A percentile compares a stretch with the other conserved stretches of the same genome.
Conservation (phyloP, 805 yeast species). For the Metschnikowia amazonensis region DNA sequence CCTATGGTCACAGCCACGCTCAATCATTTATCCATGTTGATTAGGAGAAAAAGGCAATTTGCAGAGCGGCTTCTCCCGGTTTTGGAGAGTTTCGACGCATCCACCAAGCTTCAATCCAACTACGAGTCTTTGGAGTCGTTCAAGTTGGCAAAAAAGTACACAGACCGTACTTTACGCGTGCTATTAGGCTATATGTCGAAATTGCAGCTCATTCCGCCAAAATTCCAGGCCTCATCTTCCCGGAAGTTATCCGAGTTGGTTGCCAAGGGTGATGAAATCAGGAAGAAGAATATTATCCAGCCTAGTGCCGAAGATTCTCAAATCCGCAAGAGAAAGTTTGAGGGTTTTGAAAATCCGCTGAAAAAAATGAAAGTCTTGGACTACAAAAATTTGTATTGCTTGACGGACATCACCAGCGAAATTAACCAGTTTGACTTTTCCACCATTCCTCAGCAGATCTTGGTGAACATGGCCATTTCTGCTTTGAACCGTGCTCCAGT, state of each 20-base stretch:
- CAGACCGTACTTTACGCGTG: slow-evolving; percentile 54
- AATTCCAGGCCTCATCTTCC: slow-evolving; percentile 25
- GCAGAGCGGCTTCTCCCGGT: slow-evolving; percentile 54
- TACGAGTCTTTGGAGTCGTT: slow-evolving; percentile 41
- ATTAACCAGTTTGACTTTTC: slow-evolving; percentile 68
- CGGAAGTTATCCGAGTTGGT: slow-evolving; percentile 29
- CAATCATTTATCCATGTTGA: slow-evolving; percentile 57
- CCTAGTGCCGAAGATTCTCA: slow-evolving; percentile 27
- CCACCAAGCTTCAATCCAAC: slow-evolving; percentile 51
- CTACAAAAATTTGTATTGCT: slow-evolving; percentile 63
- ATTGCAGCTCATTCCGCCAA: slow-evolving; percentile 34
- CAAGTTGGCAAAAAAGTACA: slow-evolving; percentile 58
- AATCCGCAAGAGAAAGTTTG: slow-evolving; percentile 37
- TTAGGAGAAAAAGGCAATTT: slow-evolving; percentile 63
- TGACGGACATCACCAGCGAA: slow-evolving; percentile 59
- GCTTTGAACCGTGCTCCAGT: slow-evolving; percentile 58
- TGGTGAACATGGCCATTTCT: slow-evolving; percentile 60
- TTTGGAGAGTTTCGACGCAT: slow-evolving; percentile 58
- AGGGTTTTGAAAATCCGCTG: slow-evolving; percentile 36
- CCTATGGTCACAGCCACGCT: slow-evolving; percentile 65
- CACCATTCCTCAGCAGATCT: slow-evolving; percentile 58
- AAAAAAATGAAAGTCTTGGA: slow-evolving; percentile 30
- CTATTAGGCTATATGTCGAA: slow-evolving; percentile 38
- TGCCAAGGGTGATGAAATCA: slow-evolving; percentile 38
- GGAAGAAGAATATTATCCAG: slow-evolving; percentile 36